Evolutionary conservation across 371 early-diverging fungal genomes (phyloP), one percentile per base, ranked within the genome.

Genomic region (Mucor irregularis): DNA sequence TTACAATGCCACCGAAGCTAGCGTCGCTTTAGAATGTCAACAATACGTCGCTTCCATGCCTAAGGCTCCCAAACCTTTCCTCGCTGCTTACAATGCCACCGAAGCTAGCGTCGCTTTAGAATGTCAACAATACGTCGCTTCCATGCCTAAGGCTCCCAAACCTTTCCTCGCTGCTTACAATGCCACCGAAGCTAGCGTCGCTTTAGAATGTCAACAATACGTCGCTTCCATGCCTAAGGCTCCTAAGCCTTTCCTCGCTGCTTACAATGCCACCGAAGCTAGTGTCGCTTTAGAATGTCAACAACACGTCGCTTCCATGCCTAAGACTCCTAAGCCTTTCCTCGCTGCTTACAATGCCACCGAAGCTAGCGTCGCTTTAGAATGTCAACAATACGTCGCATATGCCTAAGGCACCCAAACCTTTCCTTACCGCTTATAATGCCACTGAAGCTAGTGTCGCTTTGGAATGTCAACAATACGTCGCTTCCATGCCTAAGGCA

Each of bases 391-490:
- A 1, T 40, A 40, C 14, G 16, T 40, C 11, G 7, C 10, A 14
- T 9, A 5, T 44, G 29, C 45, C 45, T 6, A 44, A 26, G n/a
- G n/a, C 45, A 28, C 45, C 45, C 13, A 44, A 34, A 13, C 57
- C 57, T n/a, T 49, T 57, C 25, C 42, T 57, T 33, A 51, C 58
- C 28, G 9, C 10, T 5, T 58, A 45, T 28, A 51, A 58, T 22
- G 58, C 51, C 14, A 45, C 58, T 3, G 14, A 21, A 22, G 57
- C 57, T 14, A 43, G 1, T 22, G 16, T 5, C 34, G 5, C 44
- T 10, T 40, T 43, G n/a, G 46, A 28, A 8, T 5, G 19, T 3
- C 28, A 29, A 11, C 22, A 38, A 9, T 47, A 55, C 16, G 35
- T 55, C 29, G 4, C 22, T 8, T 6, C 25, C 6, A 4, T 49